A percentile compares a stretch with the other conserved stretches of the same genome.
Conservation (phyloP, 1,284 basidiomycete species). For the Mycosarcoma mackinlayi region DNA sequence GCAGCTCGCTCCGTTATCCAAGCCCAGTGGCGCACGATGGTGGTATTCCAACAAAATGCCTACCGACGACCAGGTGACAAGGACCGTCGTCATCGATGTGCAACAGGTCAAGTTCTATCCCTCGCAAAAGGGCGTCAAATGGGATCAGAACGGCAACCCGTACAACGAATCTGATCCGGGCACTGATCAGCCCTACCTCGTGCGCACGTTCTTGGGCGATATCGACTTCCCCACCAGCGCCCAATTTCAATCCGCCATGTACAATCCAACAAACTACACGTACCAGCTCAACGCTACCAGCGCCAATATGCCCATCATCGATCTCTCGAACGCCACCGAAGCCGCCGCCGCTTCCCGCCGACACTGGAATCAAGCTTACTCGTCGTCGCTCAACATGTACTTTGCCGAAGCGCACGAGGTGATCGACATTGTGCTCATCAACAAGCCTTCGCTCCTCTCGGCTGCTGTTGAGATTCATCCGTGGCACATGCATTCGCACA, state of each 20-base stretch:
- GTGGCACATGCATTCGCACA: slow-evolving; percentile 54
- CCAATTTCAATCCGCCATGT: slow-evolving; percentile 16
- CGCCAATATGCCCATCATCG: not conserved
- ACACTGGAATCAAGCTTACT: slow-evolving; percentile 21
- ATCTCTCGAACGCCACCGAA: not conserved
- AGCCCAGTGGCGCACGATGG: not conserved
- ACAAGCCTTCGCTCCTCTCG: slow-evolving; percentile 12
- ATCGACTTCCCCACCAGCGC: slow-evolving; percentile 7
- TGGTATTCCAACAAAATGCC: slow-evolving; percentile 26
- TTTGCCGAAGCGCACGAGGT: slow-evolving; percentile 40
- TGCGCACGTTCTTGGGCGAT: slow-evolving; percentile 30
- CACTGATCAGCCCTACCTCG: slow-evolving; percentile 33
- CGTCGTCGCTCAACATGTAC: slow-evolving; percentile 22
- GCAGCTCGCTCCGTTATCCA: slow-evolving; percentile 19
- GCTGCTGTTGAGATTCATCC: slow-evolving; percentile 46
- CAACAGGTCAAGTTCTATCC: slow-evolving; percentile 38
- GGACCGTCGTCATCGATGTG: slow-evolving; percentile 46
- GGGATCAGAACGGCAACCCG: slow-evolving; percentile 21
- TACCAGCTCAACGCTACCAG: not conserved
- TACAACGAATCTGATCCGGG: slow-evolving; percentile 18
- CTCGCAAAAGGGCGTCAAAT: slow-evolving; percentile 26
- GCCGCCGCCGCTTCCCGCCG: not conserved
- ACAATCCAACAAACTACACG: slow-evolving; percentile 11
- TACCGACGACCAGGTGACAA: slow-evolving; percentile 35
- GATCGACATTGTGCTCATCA: slow-evolving; percentile 57